Base-by-base conservation (phyloP, 179 eudicot genomes). In the Spergularia azorica region DNA sequence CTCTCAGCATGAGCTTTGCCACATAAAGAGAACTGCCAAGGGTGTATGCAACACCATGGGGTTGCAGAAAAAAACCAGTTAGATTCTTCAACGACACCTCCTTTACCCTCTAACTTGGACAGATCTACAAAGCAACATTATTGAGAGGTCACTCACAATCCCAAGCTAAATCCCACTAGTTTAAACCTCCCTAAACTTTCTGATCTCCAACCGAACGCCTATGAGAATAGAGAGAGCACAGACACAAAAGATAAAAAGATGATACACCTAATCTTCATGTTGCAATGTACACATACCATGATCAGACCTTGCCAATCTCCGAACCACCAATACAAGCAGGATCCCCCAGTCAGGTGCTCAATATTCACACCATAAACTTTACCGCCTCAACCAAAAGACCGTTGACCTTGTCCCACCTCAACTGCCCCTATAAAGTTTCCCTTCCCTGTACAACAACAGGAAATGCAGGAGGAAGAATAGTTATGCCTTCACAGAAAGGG, bases 381-480 rank as follows among this genome's bases (percentile, higher is more conserved):
- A 4, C 16, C 13, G 16, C 12, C 43, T 32, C 43, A 11, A 63
- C 41, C 2, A 26, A 26, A 63, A 32, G 16, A 26, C 12, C 36
- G 65, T 26, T 63, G 67, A 39, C 50, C 48, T 13, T 10, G 50
- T 64, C 15, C 50, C 68, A 64, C 16, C 68, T 32, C 4, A 43
- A 67, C 17, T 46, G 71, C 78, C 43, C 56, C 41, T 54, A 56
- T 58, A 6, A 6, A 21, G 36, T 55, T 76, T 26, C 73, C 55
- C 68, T 63, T 63, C 50, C 79, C 79, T 67, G 79, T 76, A 76
- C 79, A 76, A 70, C 68, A 68, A 61, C 74, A 68, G 79, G 79
- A 71, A 77, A 77, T 61, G 73, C 62, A 76, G 68, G 68, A 20
- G 73, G 73, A 60, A 48, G 79, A 77, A 70, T 69, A 64, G 71